A percentile compares a stretch with the other conserved stretches of the same genome.
Evolutionary conservation across 78 protist species (phyloP).

Genomic region (Dictyostelium capitatum): DNA sequence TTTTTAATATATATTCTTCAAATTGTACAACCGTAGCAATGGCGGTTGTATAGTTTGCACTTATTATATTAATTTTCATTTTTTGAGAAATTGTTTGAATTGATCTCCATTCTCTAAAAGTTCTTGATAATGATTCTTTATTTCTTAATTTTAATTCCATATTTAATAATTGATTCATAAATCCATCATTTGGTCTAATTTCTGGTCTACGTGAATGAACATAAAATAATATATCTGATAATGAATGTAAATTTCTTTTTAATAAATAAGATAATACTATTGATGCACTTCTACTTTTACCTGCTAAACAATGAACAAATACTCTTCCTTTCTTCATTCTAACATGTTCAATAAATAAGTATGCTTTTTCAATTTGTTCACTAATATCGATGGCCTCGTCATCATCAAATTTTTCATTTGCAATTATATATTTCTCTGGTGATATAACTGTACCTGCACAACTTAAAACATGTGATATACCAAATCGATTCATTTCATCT

Average conservation of each 20-base stretch:
- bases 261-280: constrained; percentile 31
- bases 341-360: constrained; percentile 32
- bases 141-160: not conserved
- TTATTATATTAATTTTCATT: not conserved
- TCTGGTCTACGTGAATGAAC: not conserved
- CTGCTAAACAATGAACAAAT: constrained; percentile 68
- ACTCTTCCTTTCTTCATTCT: constrained; percentile 30
- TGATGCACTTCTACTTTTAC: constrained; percentile 36
- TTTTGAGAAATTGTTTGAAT: not conserved
- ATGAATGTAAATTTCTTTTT: not conserved
- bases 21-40: too few relatives aligned
- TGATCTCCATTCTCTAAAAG: not conserved
- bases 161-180: constrained; percentile 42
- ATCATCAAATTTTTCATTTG: constrained; percentile 32
- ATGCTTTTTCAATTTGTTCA: constrained; percentile 23
- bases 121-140: not conserved
- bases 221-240: not conserved
- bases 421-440: not conserved
- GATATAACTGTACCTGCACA: constrained; percentile 44
- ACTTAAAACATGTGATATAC: constrained; percentile 64
- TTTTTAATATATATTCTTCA: not conserved
- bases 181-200: constrained; percentile 52
- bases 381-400: constrained; percentile 33
- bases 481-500: constrained; percentile 15
- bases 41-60: not conserved